Base-by-base conservation (phyloP, 768 basidiomycete species). In the Rhizopogon vesiculosus region DNA sequence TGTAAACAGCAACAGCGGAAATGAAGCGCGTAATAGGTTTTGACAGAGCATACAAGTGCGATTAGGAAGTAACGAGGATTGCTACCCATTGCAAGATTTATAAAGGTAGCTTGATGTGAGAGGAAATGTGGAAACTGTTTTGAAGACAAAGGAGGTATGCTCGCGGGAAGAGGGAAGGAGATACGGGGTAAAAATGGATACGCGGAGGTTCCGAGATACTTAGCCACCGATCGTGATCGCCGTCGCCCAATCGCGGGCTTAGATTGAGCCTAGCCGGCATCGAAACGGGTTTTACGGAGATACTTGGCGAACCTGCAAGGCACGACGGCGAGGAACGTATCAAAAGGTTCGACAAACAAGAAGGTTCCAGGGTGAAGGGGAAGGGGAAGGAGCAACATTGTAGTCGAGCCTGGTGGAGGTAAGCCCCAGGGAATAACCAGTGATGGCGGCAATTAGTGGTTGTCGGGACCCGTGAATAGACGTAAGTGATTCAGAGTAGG, bases 251-350 rank as follows among this genome's bases (percentile, higher is more conserved):
- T 46, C 42, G 45, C 51, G 44, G 19, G 22, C 45, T 51, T 46
- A 33, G 53, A 46, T 53, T 57, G 56, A 54, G 31, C 31, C 45
- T 42, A 42, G n/a, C 18, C 53, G 28, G 18, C 12, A 43, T 33
- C 42, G 41, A 22, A 12, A 42, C 54, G 54, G 35, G 41, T n/a
- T 6, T 55, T 52, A 52, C 55, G 55, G 55, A 56, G 19, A 56
- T 51, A 42, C 5, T 10, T 19, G 6, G n/a, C 16, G 28, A 25
- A n/a, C n/a, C n/a, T 18, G 16, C 35, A 45, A 51, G 54, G 54
- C 15, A 51, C 42, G 9, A 25, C 19, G 51, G 15, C 19, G 33
- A 41, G 42, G 50, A 41, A 8, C 29, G 31, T 31, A 33, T 25
- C 3, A 25, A 25, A 25, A 25, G 31, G 7, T 33, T 33, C 8